Evolutionary conservation across 148 eudicot genomes (phyloP), one percentile per base, ranked within the genome.

Genomic region (Beta vulgaris): DNA sequence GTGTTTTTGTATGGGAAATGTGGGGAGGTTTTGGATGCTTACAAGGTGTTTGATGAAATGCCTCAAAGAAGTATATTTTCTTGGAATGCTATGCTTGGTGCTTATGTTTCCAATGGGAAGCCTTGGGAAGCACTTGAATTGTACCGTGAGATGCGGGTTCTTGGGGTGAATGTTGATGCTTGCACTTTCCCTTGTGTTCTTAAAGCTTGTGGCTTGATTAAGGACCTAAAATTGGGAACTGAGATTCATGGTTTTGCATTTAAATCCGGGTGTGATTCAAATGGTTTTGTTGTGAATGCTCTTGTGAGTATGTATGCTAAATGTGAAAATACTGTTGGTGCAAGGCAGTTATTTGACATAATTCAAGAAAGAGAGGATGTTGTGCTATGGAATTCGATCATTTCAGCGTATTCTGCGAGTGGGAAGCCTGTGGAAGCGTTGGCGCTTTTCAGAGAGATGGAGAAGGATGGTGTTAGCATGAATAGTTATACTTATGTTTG

Each of bases 11-110:
- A 91, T 80, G 98, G 92, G 48, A 94, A 90, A 74, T 90, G 91
- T 72, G 89, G 93, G 78, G 79, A 80, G 31, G 54, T 89, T 26
- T 57, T 8, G 53, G 75, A 87, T 81, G 98, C 97, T 0, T 69
- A 82, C 78, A 73, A 86, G 76, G 74, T 94, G 98, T 91, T 94
- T 49, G 92, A 86, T 80, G 85, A 84, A 85, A 88, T 90, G 90
- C 78, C 76, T 37, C 82, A 85, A 16, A 83, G 88, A 82, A 90
- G 68, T 60, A 83, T 90, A 51, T 90, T 88, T 71, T 78, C 97
- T 12, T 94, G 97, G 90, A 94, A 94, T 85, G 98, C 96, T 34
- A 75, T 94, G 97, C 84, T 91, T 74, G 98, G 97, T 79, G 89
- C 89, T 68, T 94, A 76, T 83, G 84, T 90, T 40, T 79, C 85